These are phyloP conservation scores for Kurtzmaniella quercitrusa DNA, from an alignment of 1,139 yeast genomes.

Conservation along the genomic window DNA sequence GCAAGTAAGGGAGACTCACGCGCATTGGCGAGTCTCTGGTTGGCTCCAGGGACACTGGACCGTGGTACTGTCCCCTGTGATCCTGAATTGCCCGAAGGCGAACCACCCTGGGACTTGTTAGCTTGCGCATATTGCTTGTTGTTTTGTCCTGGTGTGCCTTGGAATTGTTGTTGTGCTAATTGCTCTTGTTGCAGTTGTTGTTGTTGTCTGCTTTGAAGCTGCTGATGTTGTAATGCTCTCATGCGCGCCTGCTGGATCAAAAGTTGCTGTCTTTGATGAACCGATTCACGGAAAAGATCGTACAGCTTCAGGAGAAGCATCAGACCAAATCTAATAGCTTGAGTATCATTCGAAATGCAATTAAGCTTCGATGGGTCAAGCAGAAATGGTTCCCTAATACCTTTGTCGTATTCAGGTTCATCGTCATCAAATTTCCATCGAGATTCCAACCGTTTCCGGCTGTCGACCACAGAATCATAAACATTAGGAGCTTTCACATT, in stretches of 20 bases:
- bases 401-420: constrained; percentile 42
- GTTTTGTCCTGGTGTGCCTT: neutral
- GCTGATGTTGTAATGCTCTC: constrained; percentile 43
- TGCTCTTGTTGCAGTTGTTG: constrained; percentile 26
- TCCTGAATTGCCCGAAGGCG: neutral
- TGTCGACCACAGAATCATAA: constrained; percentile 58
- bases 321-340: constrained; percentile 84
- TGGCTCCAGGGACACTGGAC: constrained; percentile 1
- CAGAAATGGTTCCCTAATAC: constrained; percentile 50
- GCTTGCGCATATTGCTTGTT: neutral
- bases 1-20: constrained; percentile 7
- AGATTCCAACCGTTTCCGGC: constrained; percentile 54
- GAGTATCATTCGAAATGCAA: constrained; percentile 82
- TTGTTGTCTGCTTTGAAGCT: constrained; percentile 30
- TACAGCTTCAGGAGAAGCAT: constrained; percentile 86
- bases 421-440: constrained; percentile 79
- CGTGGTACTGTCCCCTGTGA: neutral
- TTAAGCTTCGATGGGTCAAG: constrained; percentile 68
- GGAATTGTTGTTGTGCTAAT: constrained; percentile 12
- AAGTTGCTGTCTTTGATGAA: constrained; percentile 42
- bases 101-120: neutral
- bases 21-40: constrained; percentile 4
- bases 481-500: constrained; percentile 24
- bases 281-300: constrained; percentile 57
- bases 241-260: constrained; percentile 43